These are phyloP conservation scores for Ustilago xerochloae DNA, from an alignment of 1,284 basidiomycete genomes.

Conservation along the genomic window DNA sequence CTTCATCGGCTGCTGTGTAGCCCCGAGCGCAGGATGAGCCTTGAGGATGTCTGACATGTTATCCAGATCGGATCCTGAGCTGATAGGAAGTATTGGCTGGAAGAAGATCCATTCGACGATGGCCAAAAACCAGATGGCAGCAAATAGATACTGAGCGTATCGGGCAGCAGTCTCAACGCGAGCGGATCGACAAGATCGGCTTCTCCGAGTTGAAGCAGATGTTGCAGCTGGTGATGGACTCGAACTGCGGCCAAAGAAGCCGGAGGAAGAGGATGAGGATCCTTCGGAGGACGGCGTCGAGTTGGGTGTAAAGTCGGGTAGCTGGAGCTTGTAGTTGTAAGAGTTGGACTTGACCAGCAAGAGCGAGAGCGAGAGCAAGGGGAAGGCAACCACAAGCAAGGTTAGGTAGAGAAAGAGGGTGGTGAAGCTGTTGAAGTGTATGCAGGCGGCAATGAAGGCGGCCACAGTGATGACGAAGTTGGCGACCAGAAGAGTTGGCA, in stretches of 20 bases:
- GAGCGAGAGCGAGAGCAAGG: constrained; percentile 27
- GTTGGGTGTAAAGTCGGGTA: constrained; percentile 4
- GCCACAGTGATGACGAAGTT: constrained; percentile 14
- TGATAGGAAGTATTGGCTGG: constrained; percentile 2
- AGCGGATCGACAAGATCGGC: constrained; percentile 7
- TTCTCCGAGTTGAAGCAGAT: not conserved
- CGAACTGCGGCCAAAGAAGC: not conserved
- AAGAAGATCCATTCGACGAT: constrained; percentile 32
- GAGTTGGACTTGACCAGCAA: constrained; percentile 1
- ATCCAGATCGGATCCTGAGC: not conserved
- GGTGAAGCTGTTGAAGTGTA: constrained; percentile 38
- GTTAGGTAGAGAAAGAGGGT: constrained; percentile 39
- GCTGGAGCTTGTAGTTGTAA: constrained; percentile 12
- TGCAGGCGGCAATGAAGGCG: constrained; percentile 31
- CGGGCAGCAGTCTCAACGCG: constrained; percentile 7
- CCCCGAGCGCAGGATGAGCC: not conserved
- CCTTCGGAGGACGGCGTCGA: constrained; percentile 5
- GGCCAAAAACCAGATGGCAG: constrained; percentile 29
- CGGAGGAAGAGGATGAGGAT: not conserved
- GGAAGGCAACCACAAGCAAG: constrained; percentile 28
- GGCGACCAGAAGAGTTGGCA: constrained; percentile 13
- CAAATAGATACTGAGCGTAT: constrained; percentile 19
- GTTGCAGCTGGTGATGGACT: not conserved
- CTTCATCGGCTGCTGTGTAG: constrained; percentile 13
- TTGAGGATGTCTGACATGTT: constrained; percentile 8